These are phyloP conservation scores for Apophysomyces sp. DNA, from an alignment of 371 early-diverging fungal genomes.

Conservation along the genomic window DNA sequence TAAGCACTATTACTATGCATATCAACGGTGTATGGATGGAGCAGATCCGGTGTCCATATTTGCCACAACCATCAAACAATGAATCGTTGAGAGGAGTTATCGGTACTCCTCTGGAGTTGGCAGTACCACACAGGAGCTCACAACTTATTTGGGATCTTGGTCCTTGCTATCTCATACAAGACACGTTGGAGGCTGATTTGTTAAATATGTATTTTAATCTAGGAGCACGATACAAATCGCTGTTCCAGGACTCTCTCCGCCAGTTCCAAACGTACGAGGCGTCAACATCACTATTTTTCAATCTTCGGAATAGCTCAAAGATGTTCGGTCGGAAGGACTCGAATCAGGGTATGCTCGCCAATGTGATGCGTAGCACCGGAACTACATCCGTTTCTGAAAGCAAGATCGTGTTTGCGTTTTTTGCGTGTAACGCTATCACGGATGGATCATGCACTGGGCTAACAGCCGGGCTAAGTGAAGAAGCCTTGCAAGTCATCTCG, in stretches of 20 bases:
- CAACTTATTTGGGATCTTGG: slow-evolving; percentile 67
- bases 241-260: slow-evolving; percentile 66
- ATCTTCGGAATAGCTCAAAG: slow-evolving; percentile 44
- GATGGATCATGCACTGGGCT: slow-evolving; percentile 47
- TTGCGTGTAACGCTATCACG: slow-evolving; percentile 55
- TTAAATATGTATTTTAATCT: slow-evolving; percentile 62
- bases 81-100: slow-evolving; percentile 36
- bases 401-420: slow-evolving; percentile 65
- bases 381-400: slow-evolving; percentile 55
- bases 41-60: slow-evolving; percentile 59
- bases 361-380: slow-evolving; percentile 53
- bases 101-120: slow-evolving; percentile 38
- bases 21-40: slow-evolving; percentile 67
- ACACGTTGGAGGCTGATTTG: slow-evolving; percentile 57
- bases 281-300: slow-evolving; percentile 56
- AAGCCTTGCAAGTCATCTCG: slow-evolving; percentile 18
- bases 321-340: slow-evolving; percentile 23
- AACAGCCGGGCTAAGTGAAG: slow-evolving; percentile 37
- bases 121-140: slow-evolving; percentile 13
- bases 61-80: slow-evolving; percentile 46
- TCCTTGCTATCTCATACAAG: slow-evolving; percentile 64
- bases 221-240: slow-evolving; percentile 63
- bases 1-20: slow-evolving; percentile 59
- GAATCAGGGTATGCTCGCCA: slow-evolving; percentile 48
- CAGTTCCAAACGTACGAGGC: slow-evolving; percentile 74